Percentiles rank a stretch among this genome's conserved stretches.
These are phyloP conservation scores for Schwanniomyces etchellsii DNA, from an alignment of 1,139 yeast species.

Conservation along the genomic window DNA sequence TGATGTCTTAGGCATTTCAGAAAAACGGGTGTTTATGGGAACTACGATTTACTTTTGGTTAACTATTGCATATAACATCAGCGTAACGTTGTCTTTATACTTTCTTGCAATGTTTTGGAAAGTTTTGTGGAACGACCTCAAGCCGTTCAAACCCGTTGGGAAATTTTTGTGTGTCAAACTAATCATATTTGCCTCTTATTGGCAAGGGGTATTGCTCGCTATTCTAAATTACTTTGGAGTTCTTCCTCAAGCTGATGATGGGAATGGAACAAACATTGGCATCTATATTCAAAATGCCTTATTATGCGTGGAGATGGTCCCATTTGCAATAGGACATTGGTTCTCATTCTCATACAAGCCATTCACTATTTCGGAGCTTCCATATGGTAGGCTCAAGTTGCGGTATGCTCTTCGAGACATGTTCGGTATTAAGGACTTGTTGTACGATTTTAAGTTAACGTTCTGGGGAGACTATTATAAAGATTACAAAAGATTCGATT, in stretches of 20 bases:
- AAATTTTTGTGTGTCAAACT: constrained; percentile 90
- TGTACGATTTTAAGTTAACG: constrained; percentile 69
- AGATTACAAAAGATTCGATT: constrained; percentile 78
- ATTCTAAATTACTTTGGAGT: constrained; percentile 52
- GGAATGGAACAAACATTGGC: constrained; percentile 37
- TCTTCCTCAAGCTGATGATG: constrained; percentile 31
- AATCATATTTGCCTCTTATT: constrained; percentile 91
- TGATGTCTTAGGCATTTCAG: constrained; percentile 46
- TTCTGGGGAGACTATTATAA: constrained; percentile 68
- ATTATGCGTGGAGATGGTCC: constrained; percentile 77
- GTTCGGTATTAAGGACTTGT: constrained; percentile 67
- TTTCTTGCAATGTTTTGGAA: constrained; percentile 91
- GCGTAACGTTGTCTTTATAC: constrained; percentile 78
- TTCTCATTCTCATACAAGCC: constrained; percentile 75
- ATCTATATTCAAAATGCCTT: constrained; percentile 71
- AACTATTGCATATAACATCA: constrained; percentile 65
- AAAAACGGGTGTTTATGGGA: constrained; percentile 45
- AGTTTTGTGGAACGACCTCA: constrained; percentile 69
- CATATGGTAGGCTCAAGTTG: constrained; percentile 62
- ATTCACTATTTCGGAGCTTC: constrained; percentile 54
- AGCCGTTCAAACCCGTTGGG: constrained; percentile 82
- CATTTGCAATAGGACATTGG: constrained; percentile 87
- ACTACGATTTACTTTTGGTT: constrained; percentile 59
- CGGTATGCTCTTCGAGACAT: constrained; percentile 69
- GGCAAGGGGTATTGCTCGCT: constrained; percentile 84